Base-by-base conservation (phyloP, 192 early-diverging fungal species). In the Phlyctochytrium planicorne region DNA sequence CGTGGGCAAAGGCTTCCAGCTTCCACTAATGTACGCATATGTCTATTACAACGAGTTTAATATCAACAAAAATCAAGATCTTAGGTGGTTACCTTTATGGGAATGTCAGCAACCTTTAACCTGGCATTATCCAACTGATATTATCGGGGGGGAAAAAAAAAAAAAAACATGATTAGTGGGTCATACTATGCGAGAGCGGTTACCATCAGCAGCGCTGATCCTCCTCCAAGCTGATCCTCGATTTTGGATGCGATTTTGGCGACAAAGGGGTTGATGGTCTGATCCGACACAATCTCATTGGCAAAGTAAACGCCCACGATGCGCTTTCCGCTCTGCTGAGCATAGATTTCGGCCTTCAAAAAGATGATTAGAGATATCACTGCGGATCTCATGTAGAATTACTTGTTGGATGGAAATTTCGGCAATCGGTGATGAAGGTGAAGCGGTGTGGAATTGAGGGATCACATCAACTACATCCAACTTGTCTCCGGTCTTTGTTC, bases 401-500 rank as follows among this genome's bases (percentile, higher is more conserved):
- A 89, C 90, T 82, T 93, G 91, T 59, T 93, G 88, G 64, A 95
- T 75, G 30, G 93, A 92, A 3, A 91, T 82, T 73, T 95, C 91
- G 12, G 91, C 80, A 86, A 93, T 90, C 53, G 93, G 91, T 0
- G 92, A 83, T 66, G 94, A 78, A 17, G 85, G 84, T 32, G 82
- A 81, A 85, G 90, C 90, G 65, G 89, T 85, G 81, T 97, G 95
- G 61, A 91, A 85, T 20, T 94, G 80, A 50, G 95, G 93, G 27
- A 97, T 72, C 35, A 89, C 92, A 75, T 91, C 90, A 37, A 78
- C 74, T 3, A 88, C 70, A n/a, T 62, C 71, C 24, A 78, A 65
- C 20, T 71, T 53, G 2, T 30, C 53, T 0, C 64, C 60, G 29
- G 23, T 3, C 30, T 73, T 57, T 24, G 78, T 73, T 10, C 85